Conservation (phyloP, 2,329 filamentous ascomycete species). For the Stagonosporopsis rhizophila region DNA sequence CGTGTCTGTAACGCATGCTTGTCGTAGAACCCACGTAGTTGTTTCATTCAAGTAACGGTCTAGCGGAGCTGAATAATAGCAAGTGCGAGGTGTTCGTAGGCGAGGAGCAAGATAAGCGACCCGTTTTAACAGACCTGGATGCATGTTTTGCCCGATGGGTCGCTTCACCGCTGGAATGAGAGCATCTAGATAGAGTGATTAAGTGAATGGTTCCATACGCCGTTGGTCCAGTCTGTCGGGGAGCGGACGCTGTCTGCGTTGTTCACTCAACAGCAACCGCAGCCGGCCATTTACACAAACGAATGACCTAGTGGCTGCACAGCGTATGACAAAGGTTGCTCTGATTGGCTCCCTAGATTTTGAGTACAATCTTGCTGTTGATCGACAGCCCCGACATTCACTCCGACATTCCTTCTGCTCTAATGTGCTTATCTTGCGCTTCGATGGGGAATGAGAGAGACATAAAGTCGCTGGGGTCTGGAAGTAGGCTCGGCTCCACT, state of each 20-base stretch:
- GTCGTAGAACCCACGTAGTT: slow-evolving; percentile 14
- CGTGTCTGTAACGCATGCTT: not conserved
- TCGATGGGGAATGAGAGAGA: not conserved
- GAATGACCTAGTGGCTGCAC: slow-evolving; percentile 25
- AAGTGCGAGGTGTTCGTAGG: slow-evolving; percentile 9
- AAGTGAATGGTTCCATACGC: not conserved
- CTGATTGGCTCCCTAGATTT: slow-evolving; percentile 24
- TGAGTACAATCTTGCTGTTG: slow-evolving; percentile 11
- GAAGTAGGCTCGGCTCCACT: slow-evolving; percentile 15
- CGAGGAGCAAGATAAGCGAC: slow-evolving; percentile 11
- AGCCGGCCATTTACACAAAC: slow-evolving; percentile 24
- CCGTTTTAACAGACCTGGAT: slow-evolving; percentile 3
- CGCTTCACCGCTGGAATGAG: slow-evolving; percentile 20
- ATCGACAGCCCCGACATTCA: slow-evolving; percentile 23
- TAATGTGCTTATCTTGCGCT: slow-evolving; percentile 5
- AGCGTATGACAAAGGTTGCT: slow-evolving; percentile 5
- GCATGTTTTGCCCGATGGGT: not conserved
- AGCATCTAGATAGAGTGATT: not conserved
- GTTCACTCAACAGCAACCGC: slow-evolving; percentile 13
- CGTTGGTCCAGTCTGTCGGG: slow-evolving; percentile 8
- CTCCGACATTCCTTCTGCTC: slow-evolving; percentile 16
- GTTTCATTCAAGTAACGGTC: slow-evolving; percentile 18
- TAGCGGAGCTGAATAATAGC: slow-evolving; percentile 19
- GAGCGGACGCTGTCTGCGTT: slow-evolving; percentile 9
- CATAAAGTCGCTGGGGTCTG: not conserved